Conservation (phyloP, 371 early-diverging fungal species). For the Lichtheimia corymbifera region DNA sequence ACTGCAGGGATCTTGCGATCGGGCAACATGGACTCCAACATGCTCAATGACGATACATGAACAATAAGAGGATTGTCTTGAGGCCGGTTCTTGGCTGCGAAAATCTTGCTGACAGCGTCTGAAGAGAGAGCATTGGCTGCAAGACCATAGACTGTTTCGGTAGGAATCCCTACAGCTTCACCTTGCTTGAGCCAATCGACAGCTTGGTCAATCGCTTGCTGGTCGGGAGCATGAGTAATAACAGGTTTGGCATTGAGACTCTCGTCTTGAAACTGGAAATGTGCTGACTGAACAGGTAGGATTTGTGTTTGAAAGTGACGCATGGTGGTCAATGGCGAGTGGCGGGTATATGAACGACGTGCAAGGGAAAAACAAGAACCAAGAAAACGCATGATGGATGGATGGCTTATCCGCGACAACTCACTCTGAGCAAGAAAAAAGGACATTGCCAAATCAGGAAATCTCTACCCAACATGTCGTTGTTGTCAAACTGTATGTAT, state of each 20-base stretch:
- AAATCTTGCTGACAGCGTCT: conserved; percentile 83
- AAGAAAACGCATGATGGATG: not conserved
- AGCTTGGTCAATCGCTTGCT: conserved; percentile 46
- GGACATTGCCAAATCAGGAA: too few relatives aligned
- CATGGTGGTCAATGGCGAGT: not conserved
- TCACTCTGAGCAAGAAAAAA: too few relatives aligned
- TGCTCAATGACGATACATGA: conserved; percentile 90
- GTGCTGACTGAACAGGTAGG: conserved; percentile 13
- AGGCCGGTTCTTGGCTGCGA: conserved; percentile 93
- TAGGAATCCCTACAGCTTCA: conserved; percentile 93
- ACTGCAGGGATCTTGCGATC: conserved; percentile 59
- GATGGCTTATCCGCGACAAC: too few relatives aligned
- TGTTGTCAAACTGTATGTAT: not conserved
- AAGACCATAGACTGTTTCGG: conserved; percentile 99
- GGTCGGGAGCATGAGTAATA: conserved; percentile 25
- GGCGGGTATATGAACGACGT: conserved; percentile 8
- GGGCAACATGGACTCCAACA: conserved; percentile 79
- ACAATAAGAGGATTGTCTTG: conserved; percentile 99
- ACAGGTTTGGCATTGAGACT: conserved; percentile 20
- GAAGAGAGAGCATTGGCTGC: conserved; percentile 89
- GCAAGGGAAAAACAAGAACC: conserved; percentile 1
- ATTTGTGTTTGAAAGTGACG: conserved; percentile 6
- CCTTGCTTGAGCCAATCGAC: conserved; percentile 43
- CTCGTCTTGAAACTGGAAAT: conserved; percentile 14
- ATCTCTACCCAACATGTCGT: too few relatives aligned